A percentile compares a stretch with the other conserved stretches of the same genome.
Evolutionary conservation across 1,139 yeast species (phyloP).

Genomic region (Zygoascus hellenicus): DNA sequence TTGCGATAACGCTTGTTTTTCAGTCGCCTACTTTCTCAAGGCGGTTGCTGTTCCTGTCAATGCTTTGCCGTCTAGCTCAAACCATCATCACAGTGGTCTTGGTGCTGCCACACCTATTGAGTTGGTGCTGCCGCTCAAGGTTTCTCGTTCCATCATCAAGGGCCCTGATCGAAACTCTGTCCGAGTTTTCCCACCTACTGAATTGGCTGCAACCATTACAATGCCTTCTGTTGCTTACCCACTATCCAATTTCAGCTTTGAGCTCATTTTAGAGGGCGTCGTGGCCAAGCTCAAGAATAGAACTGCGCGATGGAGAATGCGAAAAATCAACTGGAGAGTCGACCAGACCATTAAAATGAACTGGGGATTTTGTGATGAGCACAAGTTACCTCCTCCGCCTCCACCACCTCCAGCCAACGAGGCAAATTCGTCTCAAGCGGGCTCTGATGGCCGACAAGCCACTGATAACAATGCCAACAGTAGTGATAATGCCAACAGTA

Average conservation of each 20-base stretch:
- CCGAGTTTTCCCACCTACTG: slow-evolving; percentile 94
- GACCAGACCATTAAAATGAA: slow-evolving; percentile 70
- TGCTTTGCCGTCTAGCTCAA: slow-evolving; percentile 30
- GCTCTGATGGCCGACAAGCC: neutral
- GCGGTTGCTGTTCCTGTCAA: slow-evolving; percentile 52
- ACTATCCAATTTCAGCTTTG: slow-evolving; percentile 76
- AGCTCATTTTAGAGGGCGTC: slow-evolving; percentile 74
- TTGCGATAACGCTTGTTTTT: slow-evolving; percentile 47
- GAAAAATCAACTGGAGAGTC: slow-evolving; percentile 83
- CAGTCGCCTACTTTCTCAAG: slow-evolving; percentile 65
- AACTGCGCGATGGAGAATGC: slow-evolving; percentile 83
- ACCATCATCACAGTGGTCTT: slow-evolving; percentile 37
- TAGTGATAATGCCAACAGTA: neutral
- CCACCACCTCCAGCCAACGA: slow-evolving; percentile 5
- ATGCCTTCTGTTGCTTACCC: slow-evolving; percentile 89
- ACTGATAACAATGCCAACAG: neutral
- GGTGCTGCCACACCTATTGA: neutral
- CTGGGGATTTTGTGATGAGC: slow-evolving; percentile 30
- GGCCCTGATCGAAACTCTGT: slow-evolving; percentile 84
- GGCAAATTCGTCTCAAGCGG: neutral
- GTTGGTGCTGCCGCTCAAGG: slow-evolving; percentile 48
- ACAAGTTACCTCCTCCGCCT: slow-evolving; percentile 4
- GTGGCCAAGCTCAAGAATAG: slow-evolving; percentile 30
- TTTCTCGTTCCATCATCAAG: slow-evolving; percentile 69
- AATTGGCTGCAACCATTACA: slow-evolving; percentile 77